A percentile compares a stretch with the other conserved stretches of the same genome.
These are phyloP conservation scores for Globisporangium ultimum DNA, from an alignment of 352 stramenopile genomes.

Conservation along the genomic window DNA sequence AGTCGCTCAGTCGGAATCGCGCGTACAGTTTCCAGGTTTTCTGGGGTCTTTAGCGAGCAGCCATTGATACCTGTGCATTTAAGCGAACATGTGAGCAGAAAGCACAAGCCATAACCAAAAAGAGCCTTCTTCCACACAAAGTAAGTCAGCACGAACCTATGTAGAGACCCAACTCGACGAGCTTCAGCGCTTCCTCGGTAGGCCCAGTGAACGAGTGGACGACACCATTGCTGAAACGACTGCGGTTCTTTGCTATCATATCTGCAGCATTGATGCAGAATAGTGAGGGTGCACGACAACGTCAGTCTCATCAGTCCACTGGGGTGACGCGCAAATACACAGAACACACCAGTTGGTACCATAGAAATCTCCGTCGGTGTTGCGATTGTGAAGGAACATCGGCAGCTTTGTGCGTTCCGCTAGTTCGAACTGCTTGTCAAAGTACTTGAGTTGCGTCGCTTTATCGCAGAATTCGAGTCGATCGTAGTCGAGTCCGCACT, in stretches of 20 bases:
- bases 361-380: conserved; percentile 91
- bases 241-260: conserved; percentile 66
- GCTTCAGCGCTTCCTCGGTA: conserved; percentile 88
- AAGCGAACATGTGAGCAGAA: not conserved
- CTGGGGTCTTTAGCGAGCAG: conserved; percentile 93
- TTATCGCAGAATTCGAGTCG: conserved; percentile 94
- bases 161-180: conserved; percentile 92
- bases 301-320: too few relatives aligned
- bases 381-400: conserved; percentile 97
- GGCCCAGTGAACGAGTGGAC: conserved; percentile 97
- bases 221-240: conserved; percentile 83
- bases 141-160: conserved; percentile 69
- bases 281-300: too few relatives aligned
- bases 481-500: conserved; percentile 98
- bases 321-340: too few relatives aligned
- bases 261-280: conserved; percentile 20
- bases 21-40: conserved; percentile 92
- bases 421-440: conserved; percentile 93
- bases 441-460: conserved; percentile 89
- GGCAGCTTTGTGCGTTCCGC: conserved; percentile 78
- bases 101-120: not conserved
- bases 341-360: conserved; percentile 18
- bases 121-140: not conserved
- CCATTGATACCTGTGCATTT: conserved; percentile 87
- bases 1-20: conserved; percentile 90